phyloP scores from a whole-genome alignment of 2,329 filamentous ascomycete genomes.

The Alternaria sp. region DNA sequence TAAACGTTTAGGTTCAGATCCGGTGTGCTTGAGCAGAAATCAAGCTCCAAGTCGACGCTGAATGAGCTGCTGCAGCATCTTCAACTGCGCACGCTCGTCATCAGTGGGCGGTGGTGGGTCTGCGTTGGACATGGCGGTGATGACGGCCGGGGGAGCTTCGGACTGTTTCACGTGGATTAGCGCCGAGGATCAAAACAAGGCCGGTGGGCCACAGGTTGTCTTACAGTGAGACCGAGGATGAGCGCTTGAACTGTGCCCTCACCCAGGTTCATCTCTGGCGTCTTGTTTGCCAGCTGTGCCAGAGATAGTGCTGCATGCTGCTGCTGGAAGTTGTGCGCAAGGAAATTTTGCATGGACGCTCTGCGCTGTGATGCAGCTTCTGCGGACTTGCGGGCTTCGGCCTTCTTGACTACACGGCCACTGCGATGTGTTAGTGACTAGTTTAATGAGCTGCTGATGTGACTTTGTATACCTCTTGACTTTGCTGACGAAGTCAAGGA shows the following conservation, averaged over 20 bases:
- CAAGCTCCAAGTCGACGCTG: constrained; percentile 37
- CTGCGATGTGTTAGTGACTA: constrained; percentile 27
- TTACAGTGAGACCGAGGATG: constrained; percentile 67
- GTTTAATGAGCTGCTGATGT: constrained; percentile 4
- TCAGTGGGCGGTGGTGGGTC: constrained; percentile 31
- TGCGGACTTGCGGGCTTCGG: constrained; percentile 16
- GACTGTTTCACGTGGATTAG: constrained; percentile 48
- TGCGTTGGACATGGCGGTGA: constrained; percentile 36
- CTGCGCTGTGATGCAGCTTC: constrained; percentile 28
- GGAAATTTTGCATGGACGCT: constrained; percentile 35
- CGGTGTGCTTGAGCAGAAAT: constrained; percentile 19
- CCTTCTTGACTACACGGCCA: constrained; percentile 29
- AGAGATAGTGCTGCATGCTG: constrained; percentile 72
- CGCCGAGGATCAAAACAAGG: constrained; percentile 40
- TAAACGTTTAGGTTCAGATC: constrained; percentile 22
- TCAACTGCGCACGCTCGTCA: constrained; percentile 37
- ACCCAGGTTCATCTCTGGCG: constrained; percentile 57
- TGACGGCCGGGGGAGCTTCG: constrained; percentile 47
- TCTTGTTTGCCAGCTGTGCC: constrained; percentile 61
- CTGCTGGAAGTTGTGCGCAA: constrained; percentile 58
- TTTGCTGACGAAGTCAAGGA: constrained; percentile 67
- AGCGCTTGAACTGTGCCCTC: constrained; percentile 57
- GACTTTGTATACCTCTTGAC: constrained; percentile 53
- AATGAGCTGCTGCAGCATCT: constrained; percentile 42
- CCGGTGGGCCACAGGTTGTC: constrained; percentile 46